phyloP scores from a whole-genome alignment of 495 filamentous ascomycete genomes.

The Hypoxylon trugodes region DNA sequence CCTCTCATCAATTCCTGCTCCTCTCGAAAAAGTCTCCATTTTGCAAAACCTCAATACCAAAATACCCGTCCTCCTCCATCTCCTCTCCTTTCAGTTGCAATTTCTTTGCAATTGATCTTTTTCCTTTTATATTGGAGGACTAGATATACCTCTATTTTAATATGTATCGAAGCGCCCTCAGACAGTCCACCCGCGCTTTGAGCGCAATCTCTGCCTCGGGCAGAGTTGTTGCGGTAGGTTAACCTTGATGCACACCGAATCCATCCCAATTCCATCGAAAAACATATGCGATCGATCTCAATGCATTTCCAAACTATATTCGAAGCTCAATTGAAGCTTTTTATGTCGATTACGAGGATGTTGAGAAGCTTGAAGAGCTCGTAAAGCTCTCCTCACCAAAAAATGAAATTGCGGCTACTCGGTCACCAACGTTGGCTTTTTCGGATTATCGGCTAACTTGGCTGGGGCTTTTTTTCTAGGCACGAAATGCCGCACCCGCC shows the following conservation, averaged over 20 bases:
- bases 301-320: slow-evolving; percentile 40
- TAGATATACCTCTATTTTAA: slow-evolving; percentile 58
- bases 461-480: slow-evolving; percentile 62
- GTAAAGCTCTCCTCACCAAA: slow-evolving; percentile 38
- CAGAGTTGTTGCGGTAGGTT: slow-evolving; percentile 92
- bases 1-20: slow-evolving; percentile 25
- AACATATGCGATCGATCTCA: slow-evolving; percentile 42
- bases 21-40: slow-evolving; percentile 46
- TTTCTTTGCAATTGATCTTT: slow-evolving; percentile 57
- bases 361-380: slow-evolving; percentile 49
- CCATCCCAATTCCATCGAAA: slow-evolving; percentile 51
- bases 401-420: slow-evolving; percentile 40
- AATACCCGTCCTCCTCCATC: slow-evolving; percentile 48
- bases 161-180: slow-evolving; percentile 99
- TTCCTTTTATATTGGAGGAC: slow-evolving; percentile 47
- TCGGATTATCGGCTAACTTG: slow-evolving; percentile 60
- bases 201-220: slow-evolving; percentile 89
- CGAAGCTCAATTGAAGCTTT: slow-evolving; percentile 60
- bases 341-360: slow-evolving; percentile 28
- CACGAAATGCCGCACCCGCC: slow-evolving; percentile 85
- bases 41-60: slow-evolving; percentile 37
- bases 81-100: slow-evolving; percentile 62
- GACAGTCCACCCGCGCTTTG: slow-evolving; percentile 92
- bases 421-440: slow-evolving; percentile 37
- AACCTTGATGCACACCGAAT: slow-evolving; percentile 51